Evolutionary conservation across 2,329 filamentous ascomycete species (phyloP).

Genomic region (Fulvia fulva): DNA sequence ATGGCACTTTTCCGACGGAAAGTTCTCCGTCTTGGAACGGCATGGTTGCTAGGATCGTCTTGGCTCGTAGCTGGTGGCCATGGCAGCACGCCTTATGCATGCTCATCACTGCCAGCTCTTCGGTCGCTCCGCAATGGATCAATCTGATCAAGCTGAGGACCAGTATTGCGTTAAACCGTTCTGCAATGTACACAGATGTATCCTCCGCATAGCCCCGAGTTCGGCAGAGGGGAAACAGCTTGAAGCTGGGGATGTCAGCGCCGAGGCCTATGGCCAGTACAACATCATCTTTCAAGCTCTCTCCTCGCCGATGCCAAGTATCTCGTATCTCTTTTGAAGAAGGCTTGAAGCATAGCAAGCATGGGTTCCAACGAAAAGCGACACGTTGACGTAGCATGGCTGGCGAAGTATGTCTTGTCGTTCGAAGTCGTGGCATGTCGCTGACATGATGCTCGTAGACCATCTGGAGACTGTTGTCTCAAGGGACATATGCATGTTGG

Average conservation of each 20-base stretch:
- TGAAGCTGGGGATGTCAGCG: not conserved
- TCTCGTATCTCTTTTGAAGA: not conserved
- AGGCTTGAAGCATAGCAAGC: not conserved
- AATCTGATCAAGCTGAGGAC: not conserved
- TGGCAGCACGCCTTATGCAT: too few relatives aligned
- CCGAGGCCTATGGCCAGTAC: not conserved
- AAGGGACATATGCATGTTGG: constrained; percentile 22
- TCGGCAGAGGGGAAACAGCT: constrained; percentile 5
- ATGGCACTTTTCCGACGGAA: too few relatives aligned
- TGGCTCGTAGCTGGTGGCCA: too few relatives aligned
- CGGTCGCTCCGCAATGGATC: too few relatives aligned
- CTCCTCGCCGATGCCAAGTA: too few relatives aligned
- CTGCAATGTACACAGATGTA: too few relatives aligned
- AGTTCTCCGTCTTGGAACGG: too few relatives aligned
- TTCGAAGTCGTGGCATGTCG: not conserved
- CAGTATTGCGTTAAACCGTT: not conserved
- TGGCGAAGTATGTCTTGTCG: constrained; percentile 9
- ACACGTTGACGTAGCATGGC: constrained; percentile 15
- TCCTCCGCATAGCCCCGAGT: not conserved
- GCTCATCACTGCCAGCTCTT: too few relatives aligned
- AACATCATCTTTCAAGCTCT: not conserved
- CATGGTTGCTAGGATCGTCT: too few relatives aligned
- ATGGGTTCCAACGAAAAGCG: constrained; percentile 4
- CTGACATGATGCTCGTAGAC: constrained; percentile 5
- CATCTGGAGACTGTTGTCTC: constrained; percentile 21